Base-by-base conservation (phyloP, 192 early-diverging fungal species). In the Rhizophagus clarus region DNA sequence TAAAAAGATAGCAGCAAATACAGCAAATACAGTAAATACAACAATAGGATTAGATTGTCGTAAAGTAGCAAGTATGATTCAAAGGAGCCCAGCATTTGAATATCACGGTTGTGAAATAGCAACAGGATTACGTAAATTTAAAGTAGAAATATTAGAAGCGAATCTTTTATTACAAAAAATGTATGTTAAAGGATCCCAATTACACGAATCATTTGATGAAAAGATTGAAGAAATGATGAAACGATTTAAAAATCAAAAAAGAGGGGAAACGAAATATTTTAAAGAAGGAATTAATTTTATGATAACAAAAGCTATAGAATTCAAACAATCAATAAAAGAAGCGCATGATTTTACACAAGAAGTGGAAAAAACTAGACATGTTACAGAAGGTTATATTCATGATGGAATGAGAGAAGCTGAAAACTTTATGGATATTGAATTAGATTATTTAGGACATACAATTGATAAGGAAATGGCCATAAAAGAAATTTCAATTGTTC, bases 81-180 rank as follows among this genome's bases (percentile, higher is more conserved):
- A 74, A 74, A 74, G 49, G n/a, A 31, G 20, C n/a, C 72, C 72
- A 29, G 72, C 72, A 22, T 74, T 74, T 37, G 28, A 28, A 60
- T 8, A 15, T 24, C 15, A 20, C 1, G 72, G 72, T 12, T 12
- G 24, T 8, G 11, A 31, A 56, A 74, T 74, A 51, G 47, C 72
- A n/a, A 74, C 26, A 51, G 28, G 31, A 29, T 26, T 74, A 51
- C 72, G 49, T 28, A 15, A 74, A 60, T 74, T 74, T 56, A 20
- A 49, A n/a, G 72, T 34, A 28, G 56, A 51, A 51, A 26, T 74
- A 28, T 60, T 51, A 15, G 28, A 4, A 10, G 72, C 49, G 32
- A 49, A 26, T n/a, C 5, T 12, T 34, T 26, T 20, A n/a, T 14
- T 74, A 49, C 42, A 56, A 14, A 32, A 31, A 31, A 60, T 74